Percentiles rank a stretch among this genome's conserved stretches.
phyloP scores from a whole-genome alignment of 495 filamentous ascomycete species.

The Aspergillus kassunensis region DNA sequence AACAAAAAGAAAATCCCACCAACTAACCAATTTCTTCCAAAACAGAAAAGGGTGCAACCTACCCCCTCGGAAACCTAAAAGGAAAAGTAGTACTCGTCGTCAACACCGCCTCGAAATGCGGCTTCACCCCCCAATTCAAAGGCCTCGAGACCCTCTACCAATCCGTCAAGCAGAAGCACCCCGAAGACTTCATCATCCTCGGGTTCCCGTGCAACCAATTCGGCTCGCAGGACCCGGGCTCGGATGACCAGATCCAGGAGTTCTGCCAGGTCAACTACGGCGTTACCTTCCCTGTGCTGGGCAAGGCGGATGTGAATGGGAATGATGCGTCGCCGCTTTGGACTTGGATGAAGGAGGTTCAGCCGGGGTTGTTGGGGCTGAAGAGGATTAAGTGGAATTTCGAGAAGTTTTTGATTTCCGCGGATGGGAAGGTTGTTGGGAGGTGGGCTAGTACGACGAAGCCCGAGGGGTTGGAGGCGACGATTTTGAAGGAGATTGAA shows the following conservation, averaged over 20 bases:
- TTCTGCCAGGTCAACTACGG: conserved; percentile 97
- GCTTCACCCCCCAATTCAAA: conserved; percentile 95
- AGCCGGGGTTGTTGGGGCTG: conserved; percentile 78
- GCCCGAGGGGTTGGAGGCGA: conserved; percentile 70
- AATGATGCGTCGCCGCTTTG: conserved; percentile 73
- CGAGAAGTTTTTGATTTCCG: conserved; percentile 92
- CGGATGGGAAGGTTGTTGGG: conserved; percentile 75
- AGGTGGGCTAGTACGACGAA: conserved; percentile 84
- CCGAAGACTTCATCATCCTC: conserved; percentile 76
- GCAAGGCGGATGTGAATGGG: conserved; percentile 93
- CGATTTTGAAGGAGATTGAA: conserved; percentile 71
- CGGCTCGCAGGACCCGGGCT: conserved; percentile 80
- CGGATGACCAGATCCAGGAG: conserved; percentile 82
- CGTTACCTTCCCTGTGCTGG: conserved; percentile 85
- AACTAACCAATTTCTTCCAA: neutral
- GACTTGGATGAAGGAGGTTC: conserved; percentile 82
- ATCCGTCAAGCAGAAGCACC: conserved; percentile 60
- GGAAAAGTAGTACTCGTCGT: conserved; percentile 94
- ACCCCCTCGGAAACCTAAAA: conserved; percentile 62
- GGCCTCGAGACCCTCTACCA: conserved; percentile 91
- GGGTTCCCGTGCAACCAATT: conserved; percentile 99
- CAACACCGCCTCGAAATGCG: conserved; percentile 99
- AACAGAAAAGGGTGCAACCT: conserved; percentile 71
- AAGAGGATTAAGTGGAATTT: conserved; percentile 96
- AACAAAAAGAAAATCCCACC: conserved; percentile 17